phyloP scores from a whole-genome alignment of 139 green algal species.

The Chlorella sp. region DNA sequence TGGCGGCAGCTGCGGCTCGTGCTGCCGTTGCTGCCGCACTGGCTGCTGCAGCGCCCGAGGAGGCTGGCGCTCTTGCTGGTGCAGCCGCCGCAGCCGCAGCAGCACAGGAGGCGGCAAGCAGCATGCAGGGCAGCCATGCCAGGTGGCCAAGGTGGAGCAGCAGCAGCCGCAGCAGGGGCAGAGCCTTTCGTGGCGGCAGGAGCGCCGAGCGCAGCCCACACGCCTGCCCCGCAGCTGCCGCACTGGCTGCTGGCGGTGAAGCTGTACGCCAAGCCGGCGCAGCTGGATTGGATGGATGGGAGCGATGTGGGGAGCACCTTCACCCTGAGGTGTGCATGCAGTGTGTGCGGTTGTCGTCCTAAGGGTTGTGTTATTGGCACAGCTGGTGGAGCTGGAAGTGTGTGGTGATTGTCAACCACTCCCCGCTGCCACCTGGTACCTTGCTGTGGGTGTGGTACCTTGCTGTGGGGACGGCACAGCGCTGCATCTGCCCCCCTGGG shows the following conservation, averaged over 20 bases:
- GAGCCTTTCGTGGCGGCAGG: background rate
- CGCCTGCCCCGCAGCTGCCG: background rate
- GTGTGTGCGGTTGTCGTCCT: too few species aligned
- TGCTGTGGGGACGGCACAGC: too few species aligned
- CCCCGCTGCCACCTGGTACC: too few species aligned
- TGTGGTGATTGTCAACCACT: background rate
- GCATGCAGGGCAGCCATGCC: background rate
- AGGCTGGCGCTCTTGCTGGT: background rate
- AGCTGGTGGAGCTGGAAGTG: background rate
- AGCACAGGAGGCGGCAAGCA: background rate
- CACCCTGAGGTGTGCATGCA: conserved; percentile 13
- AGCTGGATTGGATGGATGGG: conserved; percentile 24
- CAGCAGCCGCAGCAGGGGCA: background rate
- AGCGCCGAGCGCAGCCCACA: background rate
- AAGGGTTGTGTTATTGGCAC: too few species aligned
- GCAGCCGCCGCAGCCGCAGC: background rate
- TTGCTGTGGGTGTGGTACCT: too few species aligned
- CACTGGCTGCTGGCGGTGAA: conserved; percentile 31
- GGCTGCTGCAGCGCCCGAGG: background rate
- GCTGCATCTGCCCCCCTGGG: background rate
- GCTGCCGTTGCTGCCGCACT: background rate
- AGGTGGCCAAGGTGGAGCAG: background rate
- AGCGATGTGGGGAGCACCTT: conserved; percentile 9
- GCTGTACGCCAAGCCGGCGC: background rate
- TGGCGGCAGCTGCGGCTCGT: background rate